These are phyloP conservation scores for Arthrocladium fulminans DNA, from an alignment of 2,329 filamentous ascomycete genomes.

Conservation along the genomic window DNA sequence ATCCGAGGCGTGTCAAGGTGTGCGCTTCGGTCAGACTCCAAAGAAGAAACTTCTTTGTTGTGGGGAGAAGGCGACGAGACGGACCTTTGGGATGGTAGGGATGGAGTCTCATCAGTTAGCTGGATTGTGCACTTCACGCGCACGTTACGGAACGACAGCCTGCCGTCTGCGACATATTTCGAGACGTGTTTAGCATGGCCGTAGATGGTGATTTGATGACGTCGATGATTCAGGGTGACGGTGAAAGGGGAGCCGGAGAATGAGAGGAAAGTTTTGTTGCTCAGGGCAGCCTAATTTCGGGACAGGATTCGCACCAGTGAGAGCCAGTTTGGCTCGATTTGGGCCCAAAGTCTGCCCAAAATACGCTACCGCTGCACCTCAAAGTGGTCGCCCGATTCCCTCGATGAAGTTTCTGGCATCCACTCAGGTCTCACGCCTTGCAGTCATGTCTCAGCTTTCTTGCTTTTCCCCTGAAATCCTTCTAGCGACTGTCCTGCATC, in stretches of 20 bases:
- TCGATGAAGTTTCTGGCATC: background rate
- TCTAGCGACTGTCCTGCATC: constrained; percentile 5
- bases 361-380: constrained; percentile 2
- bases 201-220: constrained; percentile 2
- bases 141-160: background rate
- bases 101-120: background rate
- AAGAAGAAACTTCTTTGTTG: background rate
- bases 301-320: background rate
- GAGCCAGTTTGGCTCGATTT: background rate
- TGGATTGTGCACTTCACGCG: constrained; percentile 3
- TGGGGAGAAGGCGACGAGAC: background rate
- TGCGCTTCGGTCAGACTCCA: background rate
- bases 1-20: background rate
- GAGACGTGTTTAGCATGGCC: constrained; percentile 1
- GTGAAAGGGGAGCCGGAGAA: background rate
- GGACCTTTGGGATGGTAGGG: background rate
- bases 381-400: background rate
- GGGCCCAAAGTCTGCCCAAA: background rate
- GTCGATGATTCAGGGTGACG: background rate
- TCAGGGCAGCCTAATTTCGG: constrained; percentile 7
- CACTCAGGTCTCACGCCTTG: background rate
- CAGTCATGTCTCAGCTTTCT: background rate
- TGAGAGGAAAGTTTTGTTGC: background rate
- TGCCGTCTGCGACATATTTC: background rate
- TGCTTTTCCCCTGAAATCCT: background rate